Conservation (phyloP, 2,329 filamentous ascomycete genomes). For the Sporothrix inflata region DNA sequence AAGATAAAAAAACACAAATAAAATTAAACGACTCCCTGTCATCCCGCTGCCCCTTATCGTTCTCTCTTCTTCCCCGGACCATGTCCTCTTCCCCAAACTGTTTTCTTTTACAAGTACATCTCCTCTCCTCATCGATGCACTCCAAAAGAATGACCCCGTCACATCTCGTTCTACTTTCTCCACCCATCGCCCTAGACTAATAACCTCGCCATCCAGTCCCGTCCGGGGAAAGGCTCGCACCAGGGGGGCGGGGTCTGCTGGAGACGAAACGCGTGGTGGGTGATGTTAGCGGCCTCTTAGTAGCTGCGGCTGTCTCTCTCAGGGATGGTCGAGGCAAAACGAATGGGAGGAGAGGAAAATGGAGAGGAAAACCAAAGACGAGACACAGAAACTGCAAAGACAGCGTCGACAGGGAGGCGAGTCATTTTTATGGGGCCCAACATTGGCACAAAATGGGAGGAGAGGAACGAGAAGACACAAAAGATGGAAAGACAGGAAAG, state of each 20-base stretch:
- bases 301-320: neutral
- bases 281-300: neutral
- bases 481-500: neutral
- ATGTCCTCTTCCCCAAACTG: too few species aligned
- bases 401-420: neutral
- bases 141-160: neutral
- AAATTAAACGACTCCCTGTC: neutral
- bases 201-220: conserved; percentile 1
- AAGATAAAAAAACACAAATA: neutral
- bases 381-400: neutral
- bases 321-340: neutral
- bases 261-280: neutral
- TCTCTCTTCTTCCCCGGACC: neutral
- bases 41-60: neutral
- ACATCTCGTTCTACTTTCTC: neutral
- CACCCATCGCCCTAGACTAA: neutral
- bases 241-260: neutral
- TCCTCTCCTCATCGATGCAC: neutral
- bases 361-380: neutral
- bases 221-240: neutral
- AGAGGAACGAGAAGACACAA: neutral
- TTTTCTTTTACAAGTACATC: too few species aligned
- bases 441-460: neutral
- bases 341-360: too few species aligned
- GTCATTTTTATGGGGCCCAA: conserved; percentile 1